Evolutionary conservation across 1,284 basidiomycete species (phyloP).

Genomic region (Takashimella tepidaria): DNA sequence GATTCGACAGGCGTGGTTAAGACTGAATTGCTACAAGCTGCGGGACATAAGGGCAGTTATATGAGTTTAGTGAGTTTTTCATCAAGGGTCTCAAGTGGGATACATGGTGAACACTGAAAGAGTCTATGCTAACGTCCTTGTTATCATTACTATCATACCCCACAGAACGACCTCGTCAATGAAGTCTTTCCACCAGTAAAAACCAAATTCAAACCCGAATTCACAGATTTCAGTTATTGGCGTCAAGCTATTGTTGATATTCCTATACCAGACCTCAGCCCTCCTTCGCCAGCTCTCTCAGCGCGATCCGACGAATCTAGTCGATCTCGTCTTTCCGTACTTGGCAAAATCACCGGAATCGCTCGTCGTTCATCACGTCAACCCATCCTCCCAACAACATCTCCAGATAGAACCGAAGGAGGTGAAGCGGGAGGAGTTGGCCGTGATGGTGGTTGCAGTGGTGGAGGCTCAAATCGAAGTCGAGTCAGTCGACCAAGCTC

Average conservation of each 20-base stretch:
- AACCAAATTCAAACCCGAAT: constrained; percentile 80
- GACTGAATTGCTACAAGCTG: constrained; percentile 91
- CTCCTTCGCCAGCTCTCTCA: constrained; percentile 85
- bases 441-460: no score
- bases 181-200: constrained; percentile 98
- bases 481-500: constrained; percentile 50
- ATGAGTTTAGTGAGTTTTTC: constrained; percentile 38
- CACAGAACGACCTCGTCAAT: constrained; percentile 97
- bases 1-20: constrained; percentile 94
- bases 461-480: no score
- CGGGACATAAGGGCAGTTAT: constrained; percentile 81
- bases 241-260: constrained; percentile 71
- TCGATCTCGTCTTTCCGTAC: constrained; percentile 57
- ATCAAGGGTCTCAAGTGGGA: no score
- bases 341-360: constrained; percentile 74
- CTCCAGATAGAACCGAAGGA: constrained; percentile 22
- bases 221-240: constrained; percentile 98
- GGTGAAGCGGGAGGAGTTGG: no score
- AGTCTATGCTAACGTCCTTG: constrained; percentile 5
- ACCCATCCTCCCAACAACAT: constrained; percentile 26
- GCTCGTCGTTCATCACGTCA: constrained; percentile 48
- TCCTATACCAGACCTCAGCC: constrained; percentile 79
- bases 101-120: neutral
- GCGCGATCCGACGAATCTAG: constrained; percentile 82
- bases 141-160: neutral